Conservation (phyloP, 1,284 basidiomycete genomes). For the Albatrellus sp. region DNA sequence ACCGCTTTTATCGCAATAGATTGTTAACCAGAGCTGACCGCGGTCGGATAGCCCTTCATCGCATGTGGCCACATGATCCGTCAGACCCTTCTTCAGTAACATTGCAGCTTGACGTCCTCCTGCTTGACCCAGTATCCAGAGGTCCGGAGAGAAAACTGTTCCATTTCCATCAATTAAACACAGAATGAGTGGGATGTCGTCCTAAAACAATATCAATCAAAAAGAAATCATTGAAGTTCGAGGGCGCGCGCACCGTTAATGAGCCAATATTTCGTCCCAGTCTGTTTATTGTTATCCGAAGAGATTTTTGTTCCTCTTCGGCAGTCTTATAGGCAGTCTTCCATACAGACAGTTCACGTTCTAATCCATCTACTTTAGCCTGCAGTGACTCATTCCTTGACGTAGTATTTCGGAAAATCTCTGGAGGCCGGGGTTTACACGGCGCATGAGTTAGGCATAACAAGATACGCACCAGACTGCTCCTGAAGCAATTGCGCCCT, state of each 20-base stretch:
- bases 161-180: slow-evolving; percentile 37
- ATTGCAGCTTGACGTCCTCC: slow-evolving; percentile 32
- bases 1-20: slow-evolving; percentile 34
- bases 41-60: slow-evolving; percentile 17
- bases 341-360: slow-evolving; percentile 26
- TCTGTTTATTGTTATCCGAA: slow-evolving; percentile 16
- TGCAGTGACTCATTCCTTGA: slow-evolving; percentile 20
- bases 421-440: slow-evolving; percentile 8
- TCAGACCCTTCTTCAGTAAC: slow-evolving; percentile 28
- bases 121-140: slow-evolving; percentile 24
- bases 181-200: slow-evolving; percentile 26
- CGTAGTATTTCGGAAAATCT: slow-evolving; percentile 20
- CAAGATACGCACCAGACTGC: slow-evolving; percentile 17
- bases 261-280: slow-evolving; percentile 24
- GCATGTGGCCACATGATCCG: slow-evolving; percentile 19
- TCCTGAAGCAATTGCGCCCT: slow-evolving; percentile 21
- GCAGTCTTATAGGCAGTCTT: slow-evolving; percentile 23
- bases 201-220: slow-evolving; percentile 13
- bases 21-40: slow-evolving; percentile 27
- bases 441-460: neutral
- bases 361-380: slow-evolving; percentile 21
- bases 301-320: slow-evolving; percentile 20
- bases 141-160: slow-evolving; percentile 30
- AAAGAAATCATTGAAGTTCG: no score
- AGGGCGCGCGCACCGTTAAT: slow-evolving; percentile 18